Base-by-base conservation (phyloP, 208 protist species). In the Endotrypanum monterogeii region DNA sequence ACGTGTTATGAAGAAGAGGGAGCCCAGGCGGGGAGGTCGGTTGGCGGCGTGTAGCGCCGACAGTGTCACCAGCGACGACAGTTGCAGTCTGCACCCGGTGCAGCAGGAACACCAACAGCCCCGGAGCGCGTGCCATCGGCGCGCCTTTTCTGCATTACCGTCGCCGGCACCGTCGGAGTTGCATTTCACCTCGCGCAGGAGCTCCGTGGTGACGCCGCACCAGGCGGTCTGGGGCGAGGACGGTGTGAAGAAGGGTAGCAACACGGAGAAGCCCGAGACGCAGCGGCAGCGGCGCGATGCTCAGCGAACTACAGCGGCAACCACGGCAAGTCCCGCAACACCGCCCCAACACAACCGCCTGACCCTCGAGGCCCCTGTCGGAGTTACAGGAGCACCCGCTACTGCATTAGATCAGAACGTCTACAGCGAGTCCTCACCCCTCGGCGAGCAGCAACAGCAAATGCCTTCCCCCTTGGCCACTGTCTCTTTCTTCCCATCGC, bases 91-190 rank as follows among this genome's bases (percentile, higher is more conserved):
- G 28, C 44, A 54, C 39, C 44, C n/a, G 6, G 41, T 37, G 63
- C n/a, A 55, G 44, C 25, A 41, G 14, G 46, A 67, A 35, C 28
- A 7, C 25, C 50, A 8, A 39, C n/a, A 30, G 44, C 48, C 48
- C 25, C 76, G 56, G 41, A 50, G 55, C 0, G 51, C 25, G 30
- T 51, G 50, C 1, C 18, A 25, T 28, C 37, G 51, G 1, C 16
- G 20, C 11, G 56, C 67, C 25, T 44, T 44, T 12, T 55, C 58
- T 28, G 37, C 57, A 6, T 68, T 54, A 12, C 35, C 74, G 50
- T 73, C 74, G 25, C 73, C 74, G 1, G 74, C 74, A 20, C 74
- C 74, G 30, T 60, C 73, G 7, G 25, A 57, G 30, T 73, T 67
- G 48, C 23, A 73, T 32, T 67, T 66, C 57, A 44, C 32, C 54